A percentile compares a stretch with the other conserved stretches of the same genome.
Conservation (phyloP, 768 basidiomycete genomes). For the Tephrocybe rancida region DNA sequence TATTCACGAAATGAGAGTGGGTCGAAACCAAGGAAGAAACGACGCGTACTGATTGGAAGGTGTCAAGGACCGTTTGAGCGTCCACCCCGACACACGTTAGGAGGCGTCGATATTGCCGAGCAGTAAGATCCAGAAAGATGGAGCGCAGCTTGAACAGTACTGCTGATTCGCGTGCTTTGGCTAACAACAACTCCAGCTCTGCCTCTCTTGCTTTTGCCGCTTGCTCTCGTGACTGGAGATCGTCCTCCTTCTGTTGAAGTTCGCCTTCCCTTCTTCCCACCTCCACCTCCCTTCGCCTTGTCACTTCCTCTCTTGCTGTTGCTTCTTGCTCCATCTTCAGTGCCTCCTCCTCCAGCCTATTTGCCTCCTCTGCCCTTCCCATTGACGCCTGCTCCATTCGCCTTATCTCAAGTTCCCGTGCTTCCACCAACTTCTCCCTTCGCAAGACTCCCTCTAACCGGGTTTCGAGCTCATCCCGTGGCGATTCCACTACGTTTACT, state of each 20-base stretch:
- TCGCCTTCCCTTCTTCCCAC: neutral
- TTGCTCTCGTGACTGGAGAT: neutral
- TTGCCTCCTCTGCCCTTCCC: neutral
- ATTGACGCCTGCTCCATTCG: too few species aligned
- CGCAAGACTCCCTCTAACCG: neutral
- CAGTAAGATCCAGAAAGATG: neutral
- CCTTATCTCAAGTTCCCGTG: neutral
- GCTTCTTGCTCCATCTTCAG: neutral
- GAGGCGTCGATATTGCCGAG: neutral
- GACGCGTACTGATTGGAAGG: constrained; percentile 3
- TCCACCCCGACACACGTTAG: neutral
- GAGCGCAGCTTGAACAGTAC: neutral
- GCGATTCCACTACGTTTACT: too few species aligned
- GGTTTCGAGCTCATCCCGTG: too few species aligned
- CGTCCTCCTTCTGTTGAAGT: neutral
- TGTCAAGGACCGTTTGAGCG: constrained; percentile 5
- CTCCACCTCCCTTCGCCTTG: too few species aligned
- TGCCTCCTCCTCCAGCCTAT: neutral
- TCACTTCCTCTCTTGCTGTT: neutral
- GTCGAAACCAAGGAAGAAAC: neutral
- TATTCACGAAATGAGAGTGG: neutral
- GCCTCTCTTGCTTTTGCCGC: neutral
- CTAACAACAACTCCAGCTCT: neutral
- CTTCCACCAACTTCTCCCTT: neutral
- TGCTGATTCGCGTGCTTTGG: neutral